Percentiles rank a stretch among this genome's conserved stretches.
Conservation (phyloP, 2,329 filamentous ascomycete species). For the Sphaerulina populicola region DNA sequence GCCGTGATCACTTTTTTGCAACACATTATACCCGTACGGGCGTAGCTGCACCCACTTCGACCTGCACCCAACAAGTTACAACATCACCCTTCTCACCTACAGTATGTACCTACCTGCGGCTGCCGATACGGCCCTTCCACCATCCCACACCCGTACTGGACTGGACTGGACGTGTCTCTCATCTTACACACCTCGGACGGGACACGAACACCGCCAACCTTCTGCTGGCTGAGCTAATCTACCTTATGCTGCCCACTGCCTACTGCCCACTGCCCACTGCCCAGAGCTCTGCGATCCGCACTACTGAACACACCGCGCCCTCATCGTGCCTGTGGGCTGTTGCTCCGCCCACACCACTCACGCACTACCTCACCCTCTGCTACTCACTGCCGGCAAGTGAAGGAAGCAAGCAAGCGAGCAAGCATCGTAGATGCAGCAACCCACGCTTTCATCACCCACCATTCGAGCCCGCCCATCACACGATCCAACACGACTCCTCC, state of each 20-base stretch:
- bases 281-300: background rate
- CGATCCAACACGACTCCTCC: background rate
- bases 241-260: too few species aligned
- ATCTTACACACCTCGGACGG: too few species aligned
- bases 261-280: too few species aligned
- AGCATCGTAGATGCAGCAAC: background rate
- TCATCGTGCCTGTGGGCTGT: background rate
- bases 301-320: background rate
- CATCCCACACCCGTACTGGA: too few species aligned
- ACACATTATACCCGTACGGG: background rate
- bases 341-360: background rate
- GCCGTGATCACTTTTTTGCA: background rate
- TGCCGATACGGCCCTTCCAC: too few species aligned
- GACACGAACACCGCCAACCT: background rate
- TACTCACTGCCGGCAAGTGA: slow-evolving; percentile 1
- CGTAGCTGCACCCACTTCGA: too few species aligned
- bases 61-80: too few species aligned
- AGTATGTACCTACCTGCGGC: too few species aligned
- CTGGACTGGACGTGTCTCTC: too few species aligned
- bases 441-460: background rate
- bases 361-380: background rate
- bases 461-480: background rate
- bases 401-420: background rate
- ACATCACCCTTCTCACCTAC: too few species aligned
- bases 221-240: background rate